These are phyloP conservation scores for Evernia prunastri DNA, from an alignment of 495 filamentous ascomycete genomes.

Conservation along the genomic window DNA sequence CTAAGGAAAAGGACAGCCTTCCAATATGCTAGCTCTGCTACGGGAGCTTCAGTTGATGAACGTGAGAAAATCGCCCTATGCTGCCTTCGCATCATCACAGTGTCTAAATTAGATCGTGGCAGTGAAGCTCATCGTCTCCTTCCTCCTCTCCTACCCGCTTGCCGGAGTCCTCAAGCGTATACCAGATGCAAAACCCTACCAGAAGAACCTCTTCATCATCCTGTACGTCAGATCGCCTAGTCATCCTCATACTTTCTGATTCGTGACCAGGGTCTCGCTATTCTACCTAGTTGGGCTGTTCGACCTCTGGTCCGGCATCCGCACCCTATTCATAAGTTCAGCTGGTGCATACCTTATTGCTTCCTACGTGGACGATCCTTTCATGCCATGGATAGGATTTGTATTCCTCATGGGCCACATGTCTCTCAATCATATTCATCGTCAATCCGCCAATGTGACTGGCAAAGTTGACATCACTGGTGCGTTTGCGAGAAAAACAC, in stretches of 20 bases:
- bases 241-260: constrained; percentile 3
- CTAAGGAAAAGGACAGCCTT: constrained; percentile 58
- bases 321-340: constrained; percentile 72
- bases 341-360: constrained; percentile 77
- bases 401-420: constrained; percentile 93
- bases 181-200: constrained; percentile 73
- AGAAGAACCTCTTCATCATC: constrained; percentile 87
- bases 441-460: constrained; percentile 62
- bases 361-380: constrained; percentile 74
- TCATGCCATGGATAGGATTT: constrained; percentile 98
- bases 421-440: constrained; percentile 78
- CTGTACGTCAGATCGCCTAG: constrained; percentile 39
- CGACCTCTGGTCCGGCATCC: constrained; percentile 81
- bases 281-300: constrained; percentile 96
- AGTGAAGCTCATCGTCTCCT: constrained; percentile 93
- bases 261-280: constrained; percentile 51
- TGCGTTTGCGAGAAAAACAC: not conserved
- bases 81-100: not conserved
- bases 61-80: constrained; percentile 45
- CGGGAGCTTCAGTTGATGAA: constrained; percentile 83
- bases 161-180: constrained; percentile 85
- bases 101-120: constrained; percentile 22
- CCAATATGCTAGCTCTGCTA: constrained; percentile 50
- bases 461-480: constrained; percentile 79
- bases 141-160: constrained; percentile 89